Percentiles rank a stretch among this genome's conserved stretches.
These are phyloP conservation scores for Mycena floridula DNA, from an alignment of 768 basidiomycete genomes.

Conservation along the genomic window DNA sequence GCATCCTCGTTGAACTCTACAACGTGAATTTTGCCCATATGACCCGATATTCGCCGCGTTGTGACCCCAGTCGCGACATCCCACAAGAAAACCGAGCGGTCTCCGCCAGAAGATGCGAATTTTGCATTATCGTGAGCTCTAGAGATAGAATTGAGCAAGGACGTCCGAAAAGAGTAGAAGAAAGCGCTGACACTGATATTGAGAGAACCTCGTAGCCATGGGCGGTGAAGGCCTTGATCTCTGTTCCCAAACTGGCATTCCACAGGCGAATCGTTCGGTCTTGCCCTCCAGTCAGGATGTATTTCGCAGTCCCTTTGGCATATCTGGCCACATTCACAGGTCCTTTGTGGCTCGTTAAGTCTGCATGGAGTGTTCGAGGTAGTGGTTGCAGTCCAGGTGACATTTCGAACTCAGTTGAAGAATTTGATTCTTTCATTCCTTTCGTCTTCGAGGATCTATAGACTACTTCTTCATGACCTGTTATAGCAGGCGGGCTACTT, in stretches of 20 bases:
- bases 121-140: slow-evolving; percentile 92
- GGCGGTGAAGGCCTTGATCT: slow-evolving; percentile 86
- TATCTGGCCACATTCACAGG: slow-evolving; percentile 90
- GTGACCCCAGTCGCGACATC: slow-evolving; percentile 88
- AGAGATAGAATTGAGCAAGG: background rate
- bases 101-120: slow-evolving; percentile 92
- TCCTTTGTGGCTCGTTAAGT: slow-evolving; percentile 67
- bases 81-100: slow-evolving; percentile 91
- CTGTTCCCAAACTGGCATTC: slow-evolving; percentile 81
- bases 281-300: slow-evolving; percentile 89
- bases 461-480: too few species aligned
- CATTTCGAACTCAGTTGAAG: too few species aligned
- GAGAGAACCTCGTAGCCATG: slow-evolving; percentile 96
- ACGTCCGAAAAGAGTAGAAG: background rate
- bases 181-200: slow-evolving; percentile 65
- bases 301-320: slow-evolving; percentile 82
- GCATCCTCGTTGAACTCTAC: slow-evolving; percentile 91
- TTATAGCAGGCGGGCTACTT: too few species aligned
- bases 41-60: slow-evolving; percentile 77
- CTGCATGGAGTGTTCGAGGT: slow-evolving; percentile 51
- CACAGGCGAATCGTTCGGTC: slow-evolving; percentile 87
- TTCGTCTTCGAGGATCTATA: too few species aligned
- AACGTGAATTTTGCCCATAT: slow-evolving; percentile 84
- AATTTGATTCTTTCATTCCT: too few species aligned
- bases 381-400: too few species aligned